Evolutionary conservation across 1,139 yeast species (phyloP).

Genomic region (Scheffersomyces illinoinensis): DNA sequence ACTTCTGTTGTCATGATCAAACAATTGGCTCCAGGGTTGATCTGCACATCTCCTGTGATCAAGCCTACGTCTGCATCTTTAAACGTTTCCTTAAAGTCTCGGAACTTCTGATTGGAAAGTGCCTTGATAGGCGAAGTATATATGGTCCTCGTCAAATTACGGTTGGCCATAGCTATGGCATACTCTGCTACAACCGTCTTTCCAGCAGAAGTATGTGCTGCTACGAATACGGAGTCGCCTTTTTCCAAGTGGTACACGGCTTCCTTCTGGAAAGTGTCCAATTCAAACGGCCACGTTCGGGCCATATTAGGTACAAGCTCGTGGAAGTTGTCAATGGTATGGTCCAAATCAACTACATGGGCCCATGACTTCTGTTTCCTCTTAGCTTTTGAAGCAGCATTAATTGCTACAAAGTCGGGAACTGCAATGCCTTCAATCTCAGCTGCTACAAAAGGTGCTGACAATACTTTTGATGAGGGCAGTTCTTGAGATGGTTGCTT

Average conservation of each 20-base stretch:
- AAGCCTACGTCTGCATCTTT: slow-evolving; percentile 85
- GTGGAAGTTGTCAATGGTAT: slow-evolving; percentile 76
- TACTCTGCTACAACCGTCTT: slow-evolving; percentile 92
- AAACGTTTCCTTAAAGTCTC: slow-evolving; percentile 85
- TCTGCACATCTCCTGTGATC: slow-evolving; percentile 97
- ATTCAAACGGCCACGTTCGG: slow-evolving; percentile 86
- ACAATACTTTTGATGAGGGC: not conserved
- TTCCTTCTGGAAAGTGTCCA: slow-evolving; percentile 95
- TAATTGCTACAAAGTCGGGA: slow-evolving; percentile 42
- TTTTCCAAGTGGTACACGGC: slow-evolving; percentile 95
- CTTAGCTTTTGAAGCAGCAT: slow-evolving; percentile 26
- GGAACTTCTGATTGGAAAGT: slow-evolving; percentile 86
- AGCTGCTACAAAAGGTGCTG: slow-evolving; percentile 29
- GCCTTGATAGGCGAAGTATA: slow-evolving; percentile 95
- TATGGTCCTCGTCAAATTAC: slow-evolving; percentile 89
- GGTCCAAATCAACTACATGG: slow-evolving; percentile 86
- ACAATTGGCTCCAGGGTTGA: slow-evolving; percentile 96
- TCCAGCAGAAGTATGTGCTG: slow-evolving; percentile 97
- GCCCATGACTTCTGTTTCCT: slow-evolving; percentile 77
- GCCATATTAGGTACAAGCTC: slow-evolving; percentile 94
- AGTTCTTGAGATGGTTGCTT: not conserved
- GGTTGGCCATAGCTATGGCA: slow-evolving; percentile 88
- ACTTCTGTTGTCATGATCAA: slow-evolving; percentile 98
- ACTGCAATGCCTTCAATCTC: slow-evolving; percentile 83
- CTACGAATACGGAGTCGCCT: slow-evolving; percentile 96